These are phyloP conservation scores for Solanum lycopersicoides DNA, from an alignment of 257 asterid species.

Conservation along the genomic window DNA sequence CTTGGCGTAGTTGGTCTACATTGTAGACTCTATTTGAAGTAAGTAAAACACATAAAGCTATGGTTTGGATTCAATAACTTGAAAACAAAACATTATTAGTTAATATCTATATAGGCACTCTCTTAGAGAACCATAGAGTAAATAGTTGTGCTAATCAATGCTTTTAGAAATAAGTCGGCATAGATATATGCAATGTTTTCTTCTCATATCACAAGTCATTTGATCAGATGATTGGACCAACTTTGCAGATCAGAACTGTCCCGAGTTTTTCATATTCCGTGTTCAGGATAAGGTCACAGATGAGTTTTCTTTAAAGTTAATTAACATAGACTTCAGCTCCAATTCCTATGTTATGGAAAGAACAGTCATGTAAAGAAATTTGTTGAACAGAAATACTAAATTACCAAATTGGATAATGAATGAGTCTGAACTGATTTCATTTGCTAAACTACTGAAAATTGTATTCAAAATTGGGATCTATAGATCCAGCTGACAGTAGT, in stretches of 20 bases:
- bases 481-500: background rate
- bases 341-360: background rate
- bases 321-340: background rate
- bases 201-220: background rate
- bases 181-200: background rate
- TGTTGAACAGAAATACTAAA: background rate
- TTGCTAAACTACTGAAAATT: background rate
- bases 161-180: background rate
- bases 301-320: background rate
- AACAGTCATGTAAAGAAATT: background rate
- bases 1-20: no score
- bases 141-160: background rate
- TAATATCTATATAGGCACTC: background rate
- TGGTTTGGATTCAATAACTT: background rate
- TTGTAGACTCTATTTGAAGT: background rate
- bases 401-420: background rate
- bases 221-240: background rate
- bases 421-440: background rate
- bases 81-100: background rate
- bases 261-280: background rate
- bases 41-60: background rate
- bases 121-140: background rate
- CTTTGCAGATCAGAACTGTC: background rate
- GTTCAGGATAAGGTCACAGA: background rate
- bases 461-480: background rate